Conservation (phyloP, 2,329 filamentous ascomycete species). For the Aspergillus piperis region DNA sequence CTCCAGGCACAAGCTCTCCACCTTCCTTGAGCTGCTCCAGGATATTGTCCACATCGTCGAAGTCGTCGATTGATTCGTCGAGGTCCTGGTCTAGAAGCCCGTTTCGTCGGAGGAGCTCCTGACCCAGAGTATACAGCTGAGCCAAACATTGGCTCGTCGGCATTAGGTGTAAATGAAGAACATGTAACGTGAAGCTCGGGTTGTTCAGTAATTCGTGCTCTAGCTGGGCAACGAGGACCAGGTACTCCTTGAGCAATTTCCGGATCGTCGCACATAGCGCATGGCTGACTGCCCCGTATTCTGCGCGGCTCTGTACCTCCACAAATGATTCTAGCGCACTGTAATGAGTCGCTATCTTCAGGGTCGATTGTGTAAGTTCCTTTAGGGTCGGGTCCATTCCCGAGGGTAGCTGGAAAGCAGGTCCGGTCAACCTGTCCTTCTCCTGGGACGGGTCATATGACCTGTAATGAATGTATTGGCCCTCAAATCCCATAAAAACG, state of each 20-base stretch:
- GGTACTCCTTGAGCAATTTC: conserved; percentile 87
- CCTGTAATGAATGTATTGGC: conserved; percentile 90
- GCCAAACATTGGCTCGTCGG: conserved; percentile 88
- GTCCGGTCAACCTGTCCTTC: conserved; percentile 81
- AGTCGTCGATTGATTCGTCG: conserved; percentile 70
- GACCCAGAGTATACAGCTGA: conserved; percentile 83
- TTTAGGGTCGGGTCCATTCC: conserved; percentile 89
- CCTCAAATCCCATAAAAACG: conserved; percentile 97
- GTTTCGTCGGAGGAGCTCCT: conserved; percentile 86
- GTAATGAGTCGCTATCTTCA: conserved; percentile 93
- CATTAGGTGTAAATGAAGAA: conserved; percentile 87
- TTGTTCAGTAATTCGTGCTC: conserved; percentile 92
- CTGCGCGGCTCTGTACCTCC: conserved; percentile 87
- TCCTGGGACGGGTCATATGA: conserved; percentile 82
- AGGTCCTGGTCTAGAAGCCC: conserved; percentile 75
- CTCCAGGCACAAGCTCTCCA: conserved; percentile 74
- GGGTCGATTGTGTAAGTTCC: conserved; percentile 83
- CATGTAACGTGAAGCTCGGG: conserved; percentile 84
- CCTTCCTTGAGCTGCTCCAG: conserved; percentile 86
- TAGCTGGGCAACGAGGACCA: conserved; percentile 87
- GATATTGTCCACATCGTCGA: conserved; percentile 87
- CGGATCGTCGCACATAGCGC: conserved; percentile 93
- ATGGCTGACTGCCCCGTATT: conserved; percentile 94
- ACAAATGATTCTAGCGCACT: conserved; percentile 88
- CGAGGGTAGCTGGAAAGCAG: conserved; percentile 73